phyloP scores from a whole-genome alignment of 345 rosid genomes.

The Diplotaxis tenuifolia region DNA sequence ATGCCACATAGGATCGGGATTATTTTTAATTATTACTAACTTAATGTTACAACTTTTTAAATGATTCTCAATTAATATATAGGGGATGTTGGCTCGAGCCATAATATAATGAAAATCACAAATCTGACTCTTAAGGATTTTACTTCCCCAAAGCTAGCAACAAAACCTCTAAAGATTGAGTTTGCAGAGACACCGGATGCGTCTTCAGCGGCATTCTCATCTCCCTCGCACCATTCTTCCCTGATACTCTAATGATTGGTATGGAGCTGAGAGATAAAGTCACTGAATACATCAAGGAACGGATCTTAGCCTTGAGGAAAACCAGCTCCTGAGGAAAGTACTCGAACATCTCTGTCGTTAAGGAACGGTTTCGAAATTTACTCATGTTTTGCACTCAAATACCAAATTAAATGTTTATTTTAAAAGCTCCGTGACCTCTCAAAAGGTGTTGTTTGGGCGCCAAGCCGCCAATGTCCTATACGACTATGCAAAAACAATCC shows the following conservation, averaged over 20 bases:
- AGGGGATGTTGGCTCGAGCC: no score
- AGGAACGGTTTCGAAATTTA: not conserved
- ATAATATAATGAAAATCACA: no score
- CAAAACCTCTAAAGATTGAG: conserved; percentile 41
- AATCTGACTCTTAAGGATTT: no score
- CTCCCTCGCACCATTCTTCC: conserved; percentile 66
- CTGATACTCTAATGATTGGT: conserved; percentile 69
- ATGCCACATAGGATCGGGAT: no score
- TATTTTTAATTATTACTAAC: no score
- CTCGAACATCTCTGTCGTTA: no score
- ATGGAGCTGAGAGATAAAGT: conserved; percentile 86
- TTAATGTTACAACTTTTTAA: no score
- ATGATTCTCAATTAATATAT: no score
- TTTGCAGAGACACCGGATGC: conserved; percentile 77
- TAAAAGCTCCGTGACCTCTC: not conserved
- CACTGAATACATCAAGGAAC: conserved; percentile 67
- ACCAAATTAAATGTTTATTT: not conserved
- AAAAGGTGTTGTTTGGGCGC: not conserved
- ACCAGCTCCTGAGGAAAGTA: no score
- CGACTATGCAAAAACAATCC: no score
- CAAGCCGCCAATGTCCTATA: not conserved
- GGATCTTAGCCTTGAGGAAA: no score
- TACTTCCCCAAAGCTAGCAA: conserved; percentile 54
- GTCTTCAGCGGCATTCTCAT: conserved; percentile 75
- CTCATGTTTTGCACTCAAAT: not conserved